These are phyloP conservation scores for Phlyctochytrium bullatum DNA, from an alignment of 192 early-diverging fungal genomes.

Conservation along the genomic window DNA sequence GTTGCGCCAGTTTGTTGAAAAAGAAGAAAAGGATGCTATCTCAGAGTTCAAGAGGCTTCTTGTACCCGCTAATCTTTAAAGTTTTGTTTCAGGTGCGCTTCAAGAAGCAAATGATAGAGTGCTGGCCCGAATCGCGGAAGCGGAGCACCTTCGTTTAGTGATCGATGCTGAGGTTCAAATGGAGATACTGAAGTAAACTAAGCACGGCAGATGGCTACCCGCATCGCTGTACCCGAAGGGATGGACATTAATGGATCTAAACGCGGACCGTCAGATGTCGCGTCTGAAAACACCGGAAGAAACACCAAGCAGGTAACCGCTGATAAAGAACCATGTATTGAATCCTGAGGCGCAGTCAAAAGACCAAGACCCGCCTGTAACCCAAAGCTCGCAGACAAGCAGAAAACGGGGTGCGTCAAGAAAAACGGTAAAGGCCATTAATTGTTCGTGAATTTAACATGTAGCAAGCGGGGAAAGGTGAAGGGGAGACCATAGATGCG, in stretches of 20 bases:
- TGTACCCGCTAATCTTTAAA: background rate
- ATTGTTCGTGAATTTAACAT: background rate
- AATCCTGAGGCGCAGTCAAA: background rate
- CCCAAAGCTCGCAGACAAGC: background rate
- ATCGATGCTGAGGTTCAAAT: background rate
- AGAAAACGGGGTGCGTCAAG: no score
- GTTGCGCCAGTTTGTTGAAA: constrained; percentile 75
- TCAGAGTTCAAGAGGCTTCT: constrained; percentile 44
- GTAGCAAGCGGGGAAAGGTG: background rate
- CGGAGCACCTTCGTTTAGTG: background rate
- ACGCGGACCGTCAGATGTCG: no score
- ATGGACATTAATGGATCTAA: no score
- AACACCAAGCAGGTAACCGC: no score
- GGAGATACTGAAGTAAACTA: background rate
- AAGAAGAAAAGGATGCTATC: constrained; percentile 83
- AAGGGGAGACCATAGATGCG: background rate
- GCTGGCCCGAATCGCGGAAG: background rate
- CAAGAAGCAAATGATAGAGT: background rate
- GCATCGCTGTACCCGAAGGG: background rate
- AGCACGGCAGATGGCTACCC: background rate
- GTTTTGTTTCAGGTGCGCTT: background rate
- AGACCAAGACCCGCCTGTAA: background rate
- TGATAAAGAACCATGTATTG: background rate
- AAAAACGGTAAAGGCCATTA: background rate
- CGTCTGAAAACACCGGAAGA: background rate